phyloP scores from a whole-genome alignment of 257 asterid species.

The Petunia axillaris region DNA sequence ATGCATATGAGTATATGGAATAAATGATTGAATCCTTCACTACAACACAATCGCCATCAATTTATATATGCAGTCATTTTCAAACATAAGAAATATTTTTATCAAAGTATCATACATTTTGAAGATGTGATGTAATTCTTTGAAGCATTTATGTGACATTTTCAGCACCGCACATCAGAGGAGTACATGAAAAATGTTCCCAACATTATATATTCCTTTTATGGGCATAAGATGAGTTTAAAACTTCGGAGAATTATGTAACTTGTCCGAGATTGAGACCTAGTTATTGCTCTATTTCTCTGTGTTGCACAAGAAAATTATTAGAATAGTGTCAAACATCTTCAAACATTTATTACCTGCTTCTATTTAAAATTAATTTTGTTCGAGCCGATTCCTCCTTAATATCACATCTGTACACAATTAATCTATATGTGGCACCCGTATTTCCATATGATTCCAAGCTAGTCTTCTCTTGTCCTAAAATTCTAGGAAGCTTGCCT shows the following conservation, averaged over 20 bases:
- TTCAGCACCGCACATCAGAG: background rate
- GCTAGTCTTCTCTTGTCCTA: too few species aligned
- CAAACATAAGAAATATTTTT: background rate
- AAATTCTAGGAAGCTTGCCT: too few species aligned
- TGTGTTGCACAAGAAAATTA: too few species aligned
- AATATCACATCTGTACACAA: too few species aligned
- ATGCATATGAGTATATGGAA: background rate
- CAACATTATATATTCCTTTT: background rate
- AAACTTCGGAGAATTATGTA: background rate
- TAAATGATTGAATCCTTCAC: constrained; percentile 1
- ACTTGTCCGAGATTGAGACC: too few species aligned
- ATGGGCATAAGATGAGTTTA: background rate
- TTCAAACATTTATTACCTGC: too few species aligned
- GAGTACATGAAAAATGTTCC: background rate
- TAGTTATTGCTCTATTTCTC: too few species aligned
- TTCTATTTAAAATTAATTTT: too few species aligned
- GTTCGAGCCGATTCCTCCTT: too few species aligned
- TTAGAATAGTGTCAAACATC: too few species aligned
- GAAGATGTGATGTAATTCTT: background rate
- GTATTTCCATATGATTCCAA: too few species aligned
- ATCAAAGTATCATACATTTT: background rate
- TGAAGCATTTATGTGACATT: background rate
- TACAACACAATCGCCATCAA: background rate
- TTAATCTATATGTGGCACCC: too few species aligned
- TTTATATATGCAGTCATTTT: constrained; percentile 2